Evolutionary conservation across 148 eudicot species (phyloP).

Genomic region (Persicaria tinctoria): DNA sequence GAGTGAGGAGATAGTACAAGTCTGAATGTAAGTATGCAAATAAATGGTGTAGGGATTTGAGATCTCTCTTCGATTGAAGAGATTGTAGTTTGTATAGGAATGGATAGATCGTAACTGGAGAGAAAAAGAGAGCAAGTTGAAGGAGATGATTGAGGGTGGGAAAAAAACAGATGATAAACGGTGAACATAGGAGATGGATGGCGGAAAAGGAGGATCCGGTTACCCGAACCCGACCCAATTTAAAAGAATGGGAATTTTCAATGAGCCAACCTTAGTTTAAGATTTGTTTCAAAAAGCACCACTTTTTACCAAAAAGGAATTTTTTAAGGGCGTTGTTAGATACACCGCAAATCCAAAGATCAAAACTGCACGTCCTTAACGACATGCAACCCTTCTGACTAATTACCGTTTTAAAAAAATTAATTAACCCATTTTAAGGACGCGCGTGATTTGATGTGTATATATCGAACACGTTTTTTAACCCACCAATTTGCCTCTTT

Average conservation of each 20-base stretch:
- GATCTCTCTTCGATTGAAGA: neutral
- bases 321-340: too few relatives aligned
- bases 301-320: neutral
- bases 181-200: neutral
- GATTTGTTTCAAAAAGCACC: neutral
- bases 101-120: neutral
- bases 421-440: too few relatives aligned
- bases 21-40: neutral
- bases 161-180: neutral
- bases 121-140: neutral
- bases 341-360: too few relatives aligned
- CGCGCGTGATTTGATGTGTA: too few relatives aligned
- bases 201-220: neutral
- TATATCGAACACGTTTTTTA: too few relatives aligned
- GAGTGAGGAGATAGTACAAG: neutral
- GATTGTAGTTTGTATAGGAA: neutral
- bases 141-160: neutral
- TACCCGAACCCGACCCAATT: neutral
- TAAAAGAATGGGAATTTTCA: neutral
- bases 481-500: too few relatives aligned
- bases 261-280: neutral
- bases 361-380: too few relatives aligned
- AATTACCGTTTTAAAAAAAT: too few relatives aligned
- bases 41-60: neutral
- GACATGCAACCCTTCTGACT: too few relatives aligned